Conservation (phyloP, 1,284 basidiomycete genomes). For the Xanthoconium separans region DNA sequence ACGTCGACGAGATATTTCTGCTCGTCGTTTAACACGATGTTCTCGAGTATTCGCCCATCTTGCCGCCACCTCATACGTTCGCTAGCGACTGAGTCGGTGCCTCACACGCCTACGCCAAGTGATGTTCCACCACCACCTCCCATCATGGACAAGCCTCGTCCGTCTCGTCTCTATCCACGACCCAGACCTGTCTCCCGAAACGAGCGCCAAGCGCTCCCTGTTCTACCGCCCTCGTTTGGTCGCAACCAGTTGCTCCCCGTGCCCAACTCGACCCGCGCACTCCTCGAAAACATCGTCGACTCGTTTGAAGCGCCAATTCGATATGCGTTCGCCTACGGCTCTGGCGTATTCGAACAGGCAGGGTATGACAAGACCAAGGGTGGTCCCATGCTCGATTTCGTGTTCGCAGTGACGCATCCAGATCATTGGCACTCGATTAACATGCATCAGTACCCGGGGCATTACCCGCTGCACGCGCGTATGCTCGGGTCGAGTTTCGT, state of each 20-base stretch:
- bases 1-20: conserved; percentile 9
- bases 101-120: conserved; percentile 12
- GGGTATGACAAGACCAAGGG: conserved; percentile 51
- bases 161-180: conserved; percentile 37
- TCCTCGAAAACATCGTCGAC: conserved; percentile 74
- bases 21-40: conserved; percentile 25
- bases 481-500: conserved; percentile 78
- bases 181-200: conserved; percentile 50
- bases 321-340: conserved; percentile 95
- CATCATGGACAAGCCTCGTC: conserved; percentile 25
- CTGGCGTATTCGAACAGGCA: conserved; percentile 87
- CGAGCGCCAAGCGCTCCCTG: conserved; percentile 44
- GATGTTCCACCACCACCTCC: conserved; percentile 22
- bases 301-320: conserved; percentile 85
- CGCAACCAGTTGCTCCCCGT: conserved; percentile 78
- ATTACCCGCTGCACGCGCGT: conserved; percentile 89
- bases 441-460: conserved; percentile 83
- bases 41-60: conserved; percentile 18
- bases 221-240: conserved; percentile 73
- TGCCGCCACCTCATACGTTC: conserved; percentile 20
- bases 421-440: conserved; percentile 95
- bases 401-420: conserved; percentile 92
- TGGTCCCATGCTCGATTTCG: conserved; percentile 89
- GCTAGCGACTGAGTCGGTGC: conserved; percentile 28
- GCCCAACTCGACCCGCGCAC: conserved; percentile 69